These are phyloP conservation scores for Saccharomycopsis oosterbeekiorum DNA, from an alignment of 805 yeast species.

Conservation along the genomic window DNA sequence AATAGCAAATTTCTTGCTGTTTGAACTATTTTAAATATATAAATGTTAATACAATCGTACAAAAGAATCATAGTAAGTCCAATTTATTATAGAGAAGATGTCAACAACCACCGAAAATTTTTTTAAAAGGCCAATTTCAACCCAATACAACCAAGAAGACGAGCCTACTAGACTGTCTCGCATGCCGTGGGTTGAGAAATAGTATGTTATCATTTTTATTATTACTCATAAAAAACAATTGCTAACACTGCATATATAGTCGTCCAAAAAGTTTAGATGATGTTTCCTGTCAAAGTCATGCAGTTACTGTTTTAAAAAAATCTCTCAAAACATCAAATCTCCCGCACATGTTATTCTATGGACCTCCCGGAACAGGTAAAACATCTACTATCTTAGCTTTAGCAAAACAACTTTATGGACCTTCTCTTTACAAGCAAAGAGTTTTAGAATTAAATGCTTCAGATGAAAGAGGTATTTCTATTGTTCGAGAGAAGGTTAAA, in stretches of 20 bases:
- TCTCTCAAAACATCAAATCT: conserved; percentile 72
- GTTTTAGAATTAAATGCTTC: conserved; percentile 83
- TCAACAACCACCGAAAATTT: conserved; percentile 1
- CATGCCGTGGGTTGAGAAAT: conserved; percentile 90
- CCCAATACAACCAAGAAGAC: not conserved
- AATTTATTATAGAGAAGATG: not conserved
- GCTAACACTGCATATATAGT: conserved; percentile 23
- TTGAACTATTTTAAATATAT: not conserved
- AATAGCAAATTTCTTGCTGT: too few relatives aligned
- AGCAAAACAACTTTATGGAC: conserved; percentile 73
- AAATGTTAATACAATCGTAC: not conserved
- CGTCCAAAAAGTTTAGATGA: conserved; percentile 85
- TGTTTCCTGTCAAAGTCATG: conserved; percentile 85
- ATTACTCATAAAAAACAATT: not conserved
- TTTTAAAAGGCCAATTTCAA: not conserved
- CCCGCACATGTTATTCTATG: conserved; percentile 88
- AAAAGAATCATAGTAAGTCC: not conserved
- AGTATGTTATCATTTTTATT: conserved; percentile 27
- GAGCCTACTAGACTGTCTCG: conserved; percentile 6
- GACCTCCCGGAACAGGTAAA: conserved; percentile 92
- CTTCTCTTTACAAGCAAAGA: conserved; percentile 53
- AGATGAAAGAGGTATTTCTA: conserved; percentile 84
- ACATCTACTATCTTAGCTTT: conserved; percentile 81
- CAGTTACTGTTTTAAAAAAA: conserved; percentile 71
- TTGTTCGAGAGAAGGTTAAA: conserved; percentile 77